Evolutionary conservation across 2,329 filamentous ascomycete genomes (phyloP), one percentile per base, ranked within the genome.

Genomic region (Colletotrichum agaves): DNA sequence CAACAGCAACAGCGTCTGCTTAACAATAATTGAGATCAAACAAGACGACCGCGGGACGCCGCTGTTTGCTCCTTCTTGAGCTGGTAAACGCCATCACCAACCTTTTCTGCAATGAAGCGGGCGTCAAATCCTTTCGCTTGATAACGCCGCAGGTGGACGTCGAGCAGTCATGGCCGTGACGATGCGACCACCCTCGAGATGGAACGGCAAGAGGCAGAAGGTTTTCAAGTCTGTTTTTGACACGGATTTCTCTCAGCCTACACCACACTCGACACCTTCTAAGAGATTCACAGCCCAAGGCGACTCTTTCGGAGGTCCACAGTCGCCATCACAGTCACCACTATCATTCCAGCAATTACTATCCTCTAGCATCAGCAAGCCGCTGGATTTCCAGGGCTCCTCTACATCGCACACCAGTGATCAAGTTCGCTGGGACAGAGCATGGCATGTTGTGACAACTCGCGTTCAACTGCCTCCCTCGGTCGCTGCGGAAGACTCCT

Each of bases 391-490:
- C 10, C 72, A 47, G 73, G 73, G 50, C 72, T 75, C 57, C 41
- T 69, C 50, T 72, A 55, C 71, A 53, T 47, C 55, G 15, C 58
- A 78, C 64, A 75, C 78, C 57, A 77, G 80, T 67, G 83, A 88
- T 70, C 88, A 90, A 76, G 80, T 83, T 61, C 82, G 81, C 70
- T 89, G 85, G 82, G 87, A 90, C 73, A 80, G 85, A 69, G 87
- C 88, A 65, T 91, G 89, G 89, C 85, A 88, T 73, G 78, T 81
- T 31, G 87, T 90, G 68, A 90, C 88, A 15, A 82, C 85, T 33
- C 81, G 80, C 37, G 85, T 91, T 50, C 82, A 83, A 52, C 80
- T 91, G 21, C 86, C 87, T 8, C 76, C 82, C n/a, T 86, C 85
- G 10, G 84, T 86, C 47, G 79, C 86, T 2, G 81, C 79, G 7